Conservation (phyloP, 2,329 filamentous ascomycete genomes). For the Aspergillus brunneoviolaceus region DNA sequence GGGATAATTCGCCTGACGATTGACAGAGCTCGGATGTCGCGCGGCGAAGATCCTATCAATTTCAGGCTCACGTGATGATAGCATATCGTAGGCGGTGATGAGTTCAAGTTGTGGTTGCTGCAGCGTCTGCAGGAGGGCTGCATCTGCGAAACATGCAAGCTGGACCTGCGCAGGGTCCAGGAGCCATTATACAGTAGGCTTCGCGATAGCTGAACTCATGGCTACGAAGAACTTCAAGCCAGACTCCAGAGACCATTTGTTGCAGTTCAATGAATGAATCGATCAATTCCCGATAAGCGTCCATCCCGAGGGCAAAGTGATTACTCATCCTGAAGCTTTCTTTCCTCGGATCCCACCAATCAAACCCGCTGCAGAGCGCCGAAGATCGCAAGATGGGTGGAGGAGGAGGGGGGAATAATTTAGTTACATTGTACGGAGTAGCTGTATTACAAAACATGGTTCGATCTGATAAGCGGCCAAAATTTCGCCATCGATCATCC, state of each 20-base stretch:
- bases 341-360: not conserved
- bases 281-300: not conserved
- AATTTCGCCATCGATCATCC: constrained; percentile 23
- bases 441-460: constrained; percentile 11
- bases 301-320: not conserved
- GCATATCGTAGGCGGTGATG: not conserved
- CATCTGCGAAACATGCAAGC: not conserved
- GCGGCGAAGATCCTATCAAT: constrained; percentile 5
- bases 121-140: not conserved
- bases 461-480: constrained; percentile 36
- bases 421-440: not conserved
- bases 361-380: not conserved
- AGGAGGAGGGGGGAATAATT: not conserved
- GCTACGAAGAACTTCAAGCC: too few species aligned
- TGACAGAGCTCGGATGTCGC: not conserved
- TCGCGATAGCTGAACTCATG: too few species aligned
- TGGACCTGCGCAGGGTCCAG: not conserved
- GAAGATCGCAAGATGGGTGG: constrained; percentile 4
- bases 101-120: too few species aligned
- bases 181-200: too few species aligned
- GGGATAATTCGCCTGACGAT: not conserved
- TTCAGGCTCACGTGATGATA: constrained; percentile 17
- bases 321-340: not conserved
- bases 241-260: too few species aligned
- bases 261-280: too few species aligned